Conservation (phyloP, 768 basidiomycete species). For the Porphyrellus cyaneotinctus region DNA sequence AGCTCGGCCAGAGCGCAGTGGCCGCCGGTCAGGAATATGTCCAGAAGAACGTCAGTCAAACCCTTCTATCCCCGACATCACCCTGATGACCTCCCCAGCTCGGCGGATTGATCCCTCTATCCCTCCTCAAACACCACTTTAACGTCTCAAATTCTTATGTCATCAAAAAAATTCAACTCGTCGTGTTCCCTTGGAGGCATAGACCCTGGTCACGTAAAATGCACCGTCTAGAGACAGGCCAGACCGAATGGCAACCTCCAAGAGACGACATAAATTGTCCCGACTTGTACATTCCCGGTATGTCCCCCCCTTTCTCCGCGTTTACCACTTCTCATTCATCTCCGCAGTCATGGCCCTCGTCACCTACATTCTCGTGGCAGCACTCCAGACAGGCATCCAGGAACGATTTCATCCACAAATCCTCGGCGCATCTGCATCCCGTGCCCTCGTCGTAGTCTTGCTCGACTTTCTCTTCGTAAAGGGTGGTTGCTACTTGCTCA, state of each 20-base stretch:
- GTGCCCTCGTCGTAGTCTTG: slow-evolving; percentile 78
- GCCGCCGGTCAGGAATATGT: slow-evolving; percentile 95
- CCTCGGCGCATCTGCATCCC: slow-evolving; percentile 81
- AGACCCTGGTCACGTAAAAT: slow-evolving; percentile 78
- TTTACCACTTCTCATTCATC: slow-evolving; percentile 9
- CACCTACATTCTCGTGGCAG: slow-evolving; percentile 89
- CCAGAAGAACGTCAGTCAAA: slow-evolving; percentile 75
- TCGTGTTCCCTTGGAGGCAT: slow-evolving; percentile 96
- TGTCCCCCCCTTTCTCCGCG: slow-evolving; percentile 13
- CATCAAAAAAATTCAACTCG: slow-evolving; percentile 76
- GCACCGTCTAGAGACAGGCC: slow-evolving; percentile 56
- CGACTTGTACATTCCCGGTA: slow-evolving; percentile 94
- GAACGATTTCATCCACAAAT: slow-evolving; percentile 85
- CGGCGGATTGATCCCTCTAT: slow-evolving; percentile 70
- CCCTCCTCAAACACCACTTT: slow-evolving; percentile 84
- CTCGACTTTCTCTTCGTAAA: slow-evolving; percentile 89
- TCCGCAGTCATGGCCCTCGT: slow-evolving; percentile 86
- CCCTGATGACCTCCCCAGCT: slow-evolving; percentile 45
- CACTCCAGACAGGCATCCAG: slow-evolving; percentile 78
- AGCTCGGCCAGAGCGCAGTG: slow-evolving; percentile 87
- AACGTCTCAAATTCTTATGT: slow-evolving; percentile 97
- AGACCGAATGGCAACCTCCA: slow-evolving; percentile 79
- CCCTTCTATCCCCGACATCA: neutral
- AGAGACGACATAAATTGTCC: slow-evolving; percentile 94
- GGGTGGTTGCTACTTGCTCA: slow-evolving; percentile 89